Percentiles rank a stretch among this genome's conserved stretches.
These are phyloP conservation scores for Globisporangium cylindrosporum DNA, from an alignment of 352 stramenopile species.

Conservation along the genomic window DNA sequence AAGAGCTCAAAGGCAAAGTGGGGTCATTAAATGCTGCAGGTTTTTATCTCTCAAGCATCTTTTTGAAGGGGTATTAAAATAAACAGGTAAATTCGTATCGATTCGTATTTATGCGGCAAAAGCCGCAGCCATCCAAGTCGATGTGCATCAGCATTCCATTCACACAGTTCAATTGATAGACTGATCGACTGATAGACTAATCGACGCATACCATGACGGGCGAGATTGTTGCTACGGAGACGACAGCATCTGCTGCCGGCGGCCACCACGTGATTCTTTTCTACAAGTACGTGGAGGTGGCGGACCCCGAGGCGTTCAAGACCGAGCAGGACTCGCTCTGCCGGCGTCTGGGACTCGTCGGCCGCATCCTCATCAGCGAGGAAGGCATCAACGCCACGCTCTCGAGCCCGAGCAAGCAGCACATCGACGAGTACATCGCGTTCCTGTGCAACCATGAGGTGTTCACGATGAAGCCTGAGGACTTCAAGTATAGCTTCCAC, in stretches of 20 bases:
- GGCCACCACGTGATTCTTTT: conserved; percentile 67
- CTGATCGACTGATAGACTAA: background rate
- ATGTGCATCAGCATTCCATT: background rate
- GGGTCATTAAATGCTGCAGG: background rate
- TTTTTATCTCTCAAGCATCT: background rate
- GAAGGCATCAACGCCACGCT: conserved; percentile 86
- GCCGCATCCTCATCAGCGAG: conserved; percentile 72
- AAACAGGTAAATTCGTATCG: background rate
- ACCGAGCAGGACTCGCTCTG: conserved; percentile 52
- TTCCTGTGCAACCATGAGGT: conserved; percentile 49
- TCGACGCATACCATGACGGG: background rate
- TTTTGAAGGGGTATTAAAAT: background rate
- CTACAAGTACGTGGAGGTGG: conserved; percentile 73
- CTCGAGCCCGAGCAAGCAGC: conserved; percentile 32
- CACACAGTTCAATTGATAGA: background rate
- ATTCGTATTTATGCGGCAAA: conserved; percentile 3
- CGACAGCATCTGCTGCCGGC: background rate
- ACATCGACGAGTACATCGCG: conserved; percentile 66
- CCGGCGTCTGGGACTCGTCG: conserved; percentile 50
- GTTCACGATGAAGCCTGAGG: conserved; percentile 53
- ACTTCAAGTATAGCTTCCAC: conserved; percentile 77
- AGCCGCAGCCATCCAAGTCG: background rate
- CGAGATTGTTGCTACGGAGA: background rate
- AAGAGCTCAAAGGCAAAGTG: background rate
- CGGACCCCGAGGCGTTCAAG: conserved; percentile 32